Evolutionary conservation across 192 early-diverging fungal species (phyloP), one percentile per base, ranked within the genome.

Genomic region (Geranomyces variabilis): DNA sequence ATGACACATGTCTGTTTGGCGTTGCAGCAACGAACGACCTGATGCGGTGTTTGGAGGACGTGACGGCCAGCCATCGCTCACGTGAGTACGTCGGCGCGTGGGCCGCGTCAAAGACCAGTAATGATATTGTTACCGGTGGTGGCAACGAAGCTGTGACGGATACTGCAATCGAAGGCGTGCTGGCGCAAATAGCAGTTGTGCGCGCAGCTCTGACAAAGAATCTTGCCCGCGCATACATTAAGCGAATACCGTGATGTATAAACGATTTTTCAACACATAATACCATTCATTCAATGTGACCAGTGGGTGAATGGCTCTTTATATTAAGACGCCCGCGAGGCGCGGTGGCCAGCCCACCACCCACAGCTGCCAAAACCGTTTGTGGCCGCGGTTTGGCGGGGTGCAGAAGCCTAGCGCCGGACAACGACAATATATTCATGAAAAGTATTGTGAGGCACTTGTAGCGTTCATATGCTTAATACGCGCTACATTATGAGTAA

Each of bases 11-110:
- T 53, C 80, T 91, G 30, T 90, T 92, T 61, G 67, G 75, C 46
- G 69, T 81, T 0, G 70, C 80, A 1, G 83, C 88, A 17, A 92
- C 89, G 0, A 77, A 80, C 24, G 90, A 83, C 69, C 71, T 92
- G 49, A 88, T 92, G 88, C 76, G 84, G 47, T 83, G 85, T 75
- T 75, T 89, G 12, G 90, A 92, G 65, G 78, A 88, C 15, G 58
- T 79, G 5, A 51, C 69, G 6, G 70, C 63, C 1, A 75, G 77
- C 46, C 72, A 78, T 67, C 51, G 73, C 10, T 30, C 48, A 6
- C 19, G 49, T 19, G 74, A 78, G 34, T 70, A 75, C 28, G 45
- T 60, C 30, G 69, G 66, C 15, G 73, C 72, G 1, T 74, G 66
- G 74, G 48, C 21, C 51, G 61, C 63, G 5, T 66, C 46, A 13